These are phyloP conservation scores for Cucurbita ficifolia DNA, from an alignment of 306 rosid species.

Conservation along the genomic window DNA sequence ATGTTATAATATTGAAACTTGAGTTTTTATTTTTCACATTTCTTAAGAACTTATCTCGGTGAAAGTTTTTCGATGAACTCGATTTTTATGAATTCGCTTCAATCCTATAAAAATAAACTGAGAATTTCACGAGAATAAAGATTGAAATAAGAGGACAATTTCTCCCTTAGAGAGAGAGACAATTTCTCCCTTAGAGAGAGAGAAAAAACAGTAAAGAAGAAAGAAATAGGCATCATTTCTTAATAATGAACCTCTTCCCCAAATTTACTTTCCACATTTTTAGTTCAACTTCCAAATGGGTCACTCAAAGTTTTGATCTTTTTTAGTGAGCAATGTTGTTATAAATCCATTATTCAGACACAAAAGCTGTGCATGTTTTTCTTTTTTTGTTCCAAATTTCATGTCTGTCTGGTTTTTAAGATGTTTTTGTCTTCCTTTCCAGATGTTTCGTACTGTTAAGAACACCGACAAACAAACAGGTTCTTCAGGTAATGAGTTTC, in stretches of 20 bases:
- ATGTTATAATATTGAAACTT: too few species aligned
- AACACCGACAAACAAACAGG: conserved; percentile 82
- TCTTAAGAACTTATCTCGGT: too few species aligned
- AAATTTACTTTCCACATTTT: conserved; percentile 54
- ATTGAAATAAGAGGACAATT: too few species aligned
- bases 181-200: conserved; percentile 43
- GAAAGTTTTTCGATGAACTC: too few species aligned
- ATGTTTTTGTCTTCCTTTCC: conserved; percentile 12
- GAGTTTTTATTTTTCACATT: too few species aligned
- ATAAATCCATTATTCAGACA: not conserved
- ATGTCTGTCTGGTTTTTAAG: not conserved
- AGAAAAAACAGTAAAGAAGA: conserved; percentile 23
- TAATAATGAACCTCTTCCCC: conserved; percentile 55
- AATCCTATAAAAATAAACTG: too few species aligned
- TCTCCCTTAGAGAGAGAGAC: too few species aligned
- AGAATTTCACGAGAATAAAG: too few species aligned
- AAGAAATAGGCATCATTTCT: conserved; percentile 86
- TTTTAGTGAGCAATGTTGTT: not conserved
- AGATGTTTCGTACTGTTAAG: conserved; percentile 95
- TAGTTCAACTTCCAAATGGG: not conserved
- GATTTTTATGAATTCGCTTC: too few species aligned
- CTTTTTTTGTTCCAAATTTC: not conserved
- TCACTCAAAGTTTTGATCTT: not conserved
- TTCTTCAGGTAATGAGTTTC: conserved; percentile 54
- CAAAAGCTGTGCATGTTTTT: not conserved